These are phyloP conservation scores for Metschnikowia peoriensis DNA, from an alignment of 805 yeast species.

Conservation along the genomic window DNA sequence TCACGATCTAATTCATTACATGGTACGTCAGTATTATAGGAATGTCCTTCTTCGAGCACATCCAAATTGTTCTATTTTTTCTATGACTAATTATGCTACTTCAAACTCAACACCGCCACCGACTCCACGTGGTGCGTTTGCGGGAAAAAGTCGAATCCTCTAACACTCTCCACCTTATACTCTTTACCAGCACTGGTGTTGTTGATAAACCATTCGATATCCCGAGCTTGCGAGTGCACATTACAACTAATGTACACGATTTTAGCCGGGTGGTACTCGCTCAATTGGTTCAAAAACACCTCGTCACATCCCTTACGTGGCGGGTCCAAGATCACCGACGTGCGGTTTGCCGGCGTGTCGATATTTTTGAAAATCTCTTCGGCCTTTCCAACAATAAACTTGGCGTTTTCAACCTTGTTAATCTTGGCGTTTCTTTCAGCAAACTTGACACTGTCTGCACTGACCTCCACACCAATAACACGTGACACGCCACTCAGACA, in stretches of 20 bases:
- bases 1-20: not conserved
- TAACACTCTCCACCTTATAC: slow-evolving; percentile 75
- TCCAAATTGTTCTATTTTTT: not conserved
- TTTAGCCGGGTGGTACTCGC: slow-evolving; percentile 78
- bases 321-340: slow-evolving; percentile 93
- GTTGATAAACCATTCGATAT: slow-evolving; percentile 75
- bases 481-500: slow-evolving; percentile 77
- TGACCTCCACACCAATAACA: slow-evolving; percentile 91
- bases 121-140: slow-evolving; percentile 92
- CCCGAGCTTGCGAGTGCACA: slow-evolving; percentile 97
- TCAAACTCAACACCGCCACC: slow-evolving; percentile 61
- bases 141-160: slow-evolving; percentile 96
- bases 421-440: slow-evolving; percentile 78
- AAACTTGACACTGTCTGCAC: slow-evolving; percentile 85
- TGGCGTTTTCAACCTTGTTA: slow-evolving; percentile 75
- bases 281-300: slow-evolving; percentile 78
- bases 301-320: slow-evolving; percentile 97
- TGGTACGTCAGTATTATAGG: no score
- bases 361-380: slow-evolving; percentile 81
- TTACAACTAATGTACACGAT: slow-evolving; percentile 96
- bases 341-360: slow-evolving; percentile 69
- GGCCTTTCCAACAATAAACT: slow-evolving; percentile 88
- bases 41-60: no score
- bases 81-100: not conserved
- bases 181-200: slow-evolving; percentile 59